Evolutionary conservation across 257 asterid genomes (phyloP).

Genomic region (Nicotiana paniculata): DNA sequence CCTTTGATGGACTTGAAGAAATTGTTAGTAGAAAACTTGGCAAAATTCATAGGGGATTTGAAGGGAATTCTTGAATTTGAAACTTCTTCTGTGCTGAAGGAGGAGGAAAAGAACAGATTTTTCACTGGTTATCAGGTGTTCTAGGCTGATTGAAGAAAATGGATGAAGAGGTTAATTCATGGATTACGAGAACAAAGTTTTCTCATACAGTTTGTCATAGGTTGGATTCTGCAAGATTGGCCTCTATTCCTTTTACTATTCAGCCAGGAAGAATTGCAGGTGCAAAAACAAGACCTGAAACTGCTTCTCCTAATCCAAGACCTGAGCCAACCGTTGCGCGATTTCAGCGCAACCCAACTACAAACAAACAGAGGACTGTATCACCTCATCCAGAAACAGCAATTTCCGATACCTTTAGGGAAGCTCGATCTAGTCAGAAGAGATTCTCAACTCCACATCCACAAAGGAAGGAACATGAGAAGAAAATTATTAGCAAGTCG

Average conservation of each 20-base stretch:
- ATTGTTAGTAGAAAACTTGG: constrained; percentile 6
- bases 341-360: constrained; percentile 31
- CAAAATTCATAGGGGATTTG: constrained; percentile 4
- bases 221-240: constrained; percentile 53
- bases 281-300: constrained; percentile 34
- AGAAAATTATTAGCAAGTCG: constrained; percentile 30
- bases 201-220: constrained; percentile 85
- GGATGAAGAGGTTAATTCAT: constrained; percentile 80
- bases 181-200: constrained; percentile 83
- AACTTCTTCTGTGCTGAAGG: constrained; percentile 5
- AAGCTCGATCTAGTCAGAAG: constrained; percentile 46
- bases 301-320: constrained; percentile 4
- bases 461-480: constrained; percentile 37
- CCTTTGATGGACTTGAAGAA: constrained; percentile 23
- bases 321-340: constrained; percentile 27
- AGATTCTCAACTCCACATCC: constrained; percentile 63
- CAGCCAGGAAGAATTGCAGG: constrained; percentile 23
- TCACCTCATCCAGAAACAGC: constrained; percentile 50
- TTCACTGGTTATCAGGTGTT: constrained; percentile 13
- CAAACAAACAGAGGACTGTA: constrained; percentile 45
- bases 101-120: constrained; percentile 13
- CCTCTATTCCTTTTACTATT: constrained; percentile 35
- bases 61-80: constrained; percentile 26
- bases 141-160: constrained; percentile 20
- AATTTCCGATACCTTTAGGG: constrained; percentile 51